phyloP scores from a whole-genome alignment of 768 basidiomycete genomes.

The Nevesoporus exiguus region DNA sequence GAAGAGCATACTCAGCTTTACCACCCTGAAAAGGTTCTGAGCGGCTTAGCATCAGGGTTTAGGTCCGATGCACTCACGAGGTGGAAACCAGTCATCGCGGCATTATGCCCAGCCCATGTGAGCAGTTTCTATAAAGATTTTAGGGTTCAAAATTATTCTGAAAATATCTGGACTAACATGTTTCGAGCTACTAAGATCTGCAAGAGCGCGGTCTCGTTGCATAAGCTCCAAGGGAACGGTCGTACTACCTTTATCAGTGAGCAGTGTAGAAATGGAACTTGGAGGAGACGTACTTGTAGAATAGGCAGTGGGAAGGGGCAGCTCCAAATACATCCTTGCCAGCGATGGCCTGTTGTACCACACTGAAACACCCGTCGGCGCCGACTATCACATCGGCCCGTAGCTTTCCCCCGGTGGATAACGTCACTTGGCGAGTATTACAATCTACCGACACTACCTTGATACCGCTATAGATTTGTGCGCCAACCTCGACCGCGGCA shows the following conservation, averaged over 20 bases:
- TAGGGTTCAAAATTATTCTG: background rate
- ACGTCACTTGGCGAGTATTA: slow-evolving; percentile 32
- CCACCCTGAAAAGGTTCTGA: slow-evolving; percentile 35
- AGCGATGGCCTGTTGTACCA: slow-evolving; percentile 35
- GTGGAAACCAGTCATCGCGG: slow-evolving; percentile 21
- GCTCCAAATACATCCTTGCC: slow-evolving; percentile 29
- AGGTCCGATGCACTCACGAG: slow-evolving; percentile 13
- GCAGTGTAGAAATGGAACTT: background rate
- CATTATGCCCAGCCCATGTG: slow-evolving; percentile 24
- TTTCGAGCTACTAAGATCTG: slow-evolving; percentile 24
- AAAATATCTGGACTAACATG: slow-evolving; percentile 12
- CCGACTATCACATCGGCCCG: slow-evolving; percentile 54
- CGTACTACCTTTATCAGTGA: slow-evolving; percentile 28
- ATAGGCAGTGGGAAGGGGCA: slow-evolving; percentile 27
- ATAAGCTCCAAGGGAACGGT: slow-evolving; percentile 41
- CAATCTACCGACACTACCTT: slow-evolving; percentile 36
- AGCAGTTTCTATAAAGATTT: slow-evolving; percentile 8
- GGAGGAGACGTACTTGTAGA: slow-evolving; percentile 42
- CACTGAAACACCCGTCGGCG: slow-evolving; percentile 54
- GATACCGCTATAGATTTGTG: slow-evolving; percentile 41
- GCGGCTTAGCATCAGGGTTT: background rate
- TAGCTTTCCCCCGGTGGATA: slow-evolving; percentile 42
- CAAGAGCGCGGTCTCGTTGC: slow-evolving; percentile 38
- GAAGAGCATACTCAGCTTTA: slow-evolving; percentile 32
- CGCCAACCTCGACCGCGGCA: slow-evolving; percentile 47